Base-by-base conservation (phyloP, 2,329 filamentous ascomycete species). In the Leptosphaerulina australis region DNA sequence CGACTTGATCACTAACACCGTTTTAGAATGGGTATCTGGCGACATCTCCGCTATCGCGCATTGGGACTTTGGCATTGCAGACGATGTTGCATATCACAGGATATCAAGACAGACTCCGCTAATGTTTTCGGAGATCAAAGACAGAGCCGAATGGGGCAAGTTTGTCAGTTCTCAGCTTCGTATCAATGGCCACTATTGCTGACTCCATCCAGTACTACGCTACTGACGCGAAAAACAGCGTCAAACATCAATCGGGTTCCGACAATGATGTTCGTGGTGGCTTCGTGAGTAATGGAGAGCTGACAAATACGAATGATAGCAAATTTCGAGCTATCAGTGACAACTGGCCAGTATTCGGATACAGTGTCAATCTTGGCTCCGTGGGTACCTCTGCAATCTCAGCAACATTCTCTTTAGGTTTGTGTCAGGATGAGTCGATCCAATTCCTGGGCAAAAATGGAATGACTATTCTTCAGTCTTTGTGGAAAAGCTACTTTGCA, bases 71-170 rank as follows among this genome's bases (percentile, higher is more conserved):
- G 90, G 90, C 12, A 81, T 91, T 55, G 77, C 83, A 36, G 83
- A 81, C 20, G 89, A 82, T 59, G 76, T 81, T 40, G 88, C 95
- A 43, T 78, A 81, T 1, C 90, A 85, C 84, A 83, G 78, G 52
- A 76, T 90, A 20, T 78, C 79, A 44, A 79, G 85, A 25, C 75
- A 74, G 49, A 68, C 78, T 4, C 83, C 93, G 70, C 78, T 87
- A 67, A 76, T 88, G 10, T 82, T 94, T 44, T 88, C 87, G 0
- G 91, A 95, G 71, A 58, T 81, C 45, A 74, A 74, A 31, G 91
- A 95, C 63, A 86, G 87, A 34, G 83, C 88, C 1, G 90, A 95
- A 81, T 95, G 91, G 91, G 91, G 91, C 2, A 87, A 84, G 17
- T 72, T 95, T 47, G 71, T 68, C 82, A 89, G 71, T 90, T 94